Percentiles rank a stretch among this genome's conserved stretches.
These are phyloP conservation scores for Sclerotinia glacialis DNA, from an alignment of 2,329 filamentous ascomycete species.

Conservation along the genomic window DNA sequence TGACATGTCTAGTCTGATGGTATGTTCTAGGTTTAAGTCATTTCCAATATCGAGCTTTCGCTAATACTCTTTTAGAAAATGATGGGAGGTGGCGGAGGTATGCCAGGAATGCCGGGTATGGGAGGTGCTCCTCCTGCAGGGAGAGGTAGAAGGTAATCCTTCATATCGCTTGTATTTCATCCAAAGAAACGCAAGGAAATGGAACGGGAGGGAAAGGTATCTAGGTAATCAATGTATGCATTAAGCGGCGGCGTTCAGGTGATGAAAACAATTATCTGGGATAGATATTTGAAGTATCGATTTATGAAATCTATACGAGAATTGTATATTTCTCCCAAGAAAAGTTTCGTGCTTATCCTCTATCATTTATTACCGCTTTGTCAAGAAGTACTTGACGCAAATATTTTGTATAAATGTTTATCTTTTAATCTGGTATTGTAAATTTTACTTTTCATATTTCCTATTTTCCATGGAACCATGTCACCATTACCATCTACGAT, in stretches of 20 bases:
- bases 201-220: constrained; percentile 2
- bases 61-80: constrained; percentile 48
- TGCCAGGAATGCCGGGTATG: constrained; percentile 46
- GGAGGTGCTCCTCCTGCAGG: constrained; percentile 30
- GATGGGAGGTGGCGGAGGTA: constrained; percentile 43
- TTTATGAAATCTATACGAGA: not conserved
- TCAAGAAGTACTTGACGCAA: not conserved
- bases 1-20: constrained; percentile 53
- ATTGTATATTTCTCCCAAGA: not conserved
- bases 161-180: constrained; percentile 2
- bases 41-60: not conserved
- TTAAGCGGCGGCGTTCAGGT: constrained; percentile 22
- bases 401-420: not conserved
- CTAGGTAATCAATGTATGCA: constrained; percentile 21
- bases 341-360: not conserved
- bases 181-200: constrained; percentile 9
- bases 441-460: not conserved
- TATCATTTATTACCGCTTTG: not conserved
- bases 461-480: not conserved
- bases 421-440: not conserved
- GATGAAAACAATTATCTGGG: constrained; percentile 7
- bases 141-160: constrained; percentile 33
- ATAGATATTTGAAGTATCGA: constrained; percentile 9
- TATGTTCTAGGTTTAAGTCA: not conserved
- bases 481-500: not conserved